Evolutionary conservation across 768 basidiomycete genomes (phyloP).

Genomic region (Exsudoporus frostii): DNA sequence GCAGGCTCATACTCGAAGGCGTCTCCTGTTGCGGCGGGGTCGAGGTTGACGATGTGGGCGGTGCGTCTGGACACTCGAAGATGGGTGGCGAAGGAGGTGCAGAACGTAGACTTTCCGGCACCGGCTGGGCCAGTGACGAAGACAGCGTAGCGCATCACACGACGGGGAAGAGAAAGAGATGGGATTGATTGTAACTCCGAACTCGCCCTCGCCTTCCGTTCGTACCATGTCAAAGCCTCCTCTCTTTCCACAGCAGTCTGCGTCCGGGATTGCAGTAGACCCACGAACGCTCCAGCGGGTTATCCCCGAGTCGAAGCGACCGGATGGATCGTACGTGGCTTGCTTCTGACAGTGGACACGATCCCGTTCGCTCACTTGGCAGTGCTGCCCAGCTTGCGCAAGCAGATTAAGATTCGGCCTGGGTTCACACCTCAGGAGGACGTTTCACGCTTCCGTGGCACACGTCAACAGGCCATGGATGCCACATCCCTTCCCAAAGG

Average conservation of each 20-base stretch:
- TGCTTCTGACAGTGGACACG: slow-evolving; percentile 2
- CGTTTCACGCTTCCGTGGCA: slow-evolving; percentile 78
- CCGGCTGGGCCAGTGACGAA: slow-evolving; percentile 95
- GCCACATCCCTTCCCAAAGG: slow-evolving; percentile 63
- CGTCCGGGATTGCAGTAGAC: slow-evolving; percentile 80
- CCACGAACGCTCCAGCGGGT: slow-evolving; percentile 85
- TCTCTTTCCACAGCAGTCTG: slow-evolving; percentile 64
- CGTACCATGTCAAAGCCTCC: slow-evolving; percentile 70
- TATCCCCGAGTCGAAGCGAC: slow-evolving; percentile 76
- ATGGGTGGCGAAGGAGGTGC: slow-evolving; percentile 84
- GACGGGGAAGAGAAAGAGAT: slow-evolving; percentile 4
- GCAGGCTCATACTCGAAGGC: slow-evolving; percentile 91
- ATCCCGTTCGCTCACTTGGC: slow-evolving; percentile 8
- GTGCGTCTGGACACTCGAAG: slow-evolving; percentile 76
- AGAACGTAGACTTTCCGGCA: slow-evolving; percentile 96
- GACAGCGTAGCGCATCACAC: slow-evolving; percentile 79
- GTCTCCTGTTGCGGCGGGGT: slow-evolving; percentile 84
- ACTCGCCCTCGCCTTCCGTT: slow-evolving; percentile 4
- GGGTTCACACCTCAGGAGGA: slow-evolving; percentile 96
- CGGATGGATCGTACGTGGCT: slow-evolving; percentile 74
- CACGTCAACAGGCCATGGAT: slow-evolving; percentile 73
- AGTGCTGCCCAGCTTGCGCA: slow-evolving; percentile 60
- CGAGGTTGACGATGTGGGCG: slow-evolving; percentile 93
- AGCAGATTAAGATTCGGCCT: slow-evolving; percentile 85
- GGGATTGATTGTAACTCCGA: slow-evolving; percentile 32